Evolutionary conservation across 305 asterid species (phyloP).

Genomic region (Petunia hybrid): DNA sequence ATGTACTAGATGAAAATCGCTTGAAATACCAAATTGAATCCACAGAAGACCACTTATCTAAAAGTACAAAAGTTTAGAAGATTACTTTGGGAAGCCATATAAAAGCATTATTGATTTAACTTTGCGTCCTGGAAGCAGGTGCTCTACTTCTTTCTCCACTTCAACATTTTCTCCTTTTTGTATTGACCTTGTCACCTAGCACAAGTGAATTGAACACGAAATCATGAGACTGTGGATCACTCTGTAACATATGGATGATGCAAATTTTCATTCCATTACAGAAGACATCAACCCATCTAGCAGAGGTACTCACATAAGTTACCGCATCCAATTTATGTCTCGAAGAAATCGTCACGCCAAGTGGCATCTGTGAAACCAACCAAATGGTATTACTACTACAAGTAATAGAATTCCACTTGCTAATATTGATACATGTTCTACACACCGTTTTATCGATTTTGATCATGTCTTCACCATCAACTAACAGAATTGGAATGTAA

Average conservation of each 20-base stretch:
- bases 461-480: constrained; percentile 49
- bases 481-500: constrained; percentile 61
- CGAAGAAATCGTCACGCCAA: constrained; percentile 18
- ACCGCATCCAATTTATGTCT: constrained; percentile 11
- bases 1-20: neutral
- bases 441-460: constrained; percentile 59
- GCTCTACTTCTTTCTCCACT: constrained; percentile 46
- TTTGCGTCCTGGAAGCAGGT: constrained; percentile 60
- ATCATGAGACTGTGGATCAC: neutral
- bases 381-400: constrained; percentile 15
- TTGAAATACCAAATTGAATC: neutral
- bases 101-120: constrained; percentile 63
- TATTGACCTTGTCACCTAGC: constrained; percentile 20
- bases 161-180: constrained; percentile 50
- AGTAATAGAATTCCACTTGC: neutral
- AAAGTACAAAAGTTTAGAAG: constrained; percentile 14
- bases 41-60: neutral
- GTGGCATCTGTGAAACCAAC: constrained; percentile 31
- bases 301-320: constrained; percentile 22
- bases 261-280: constrained; percentile 3
- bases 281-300: constrained; percentile 9
- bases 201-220: constrained; percentile 9
- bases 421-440: constrained; percentile 51
- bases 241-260: neutral
- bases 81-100: constrained; percentile 69